Evolutionary conservation across 768 basidiomycete species (phyloP).

Genomic region (Serendipita vermifera): DNA sequence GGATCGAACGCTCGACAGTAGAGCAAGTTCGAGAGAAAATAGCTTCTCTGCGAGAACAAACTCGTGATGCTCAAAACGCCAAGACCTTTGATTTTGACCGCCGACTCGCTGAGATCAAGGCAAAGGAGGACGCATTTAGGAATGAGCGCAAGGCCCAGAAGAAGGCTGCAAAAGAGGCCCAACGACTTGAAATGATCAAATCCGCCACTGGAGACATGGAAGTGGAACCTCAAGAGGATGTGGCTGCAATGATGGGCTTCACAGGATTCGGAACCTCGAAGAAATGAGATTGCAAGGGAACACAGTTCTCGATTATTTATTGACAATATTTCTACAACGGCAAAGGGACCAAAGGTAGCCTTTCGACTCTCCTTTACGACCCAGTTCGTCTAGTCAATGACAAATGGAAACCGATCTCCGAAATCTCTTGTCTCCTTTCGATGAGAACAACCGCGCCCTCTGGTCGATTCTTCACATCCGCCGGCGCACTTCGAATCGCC

Average conservation of each 20-base stretch:
- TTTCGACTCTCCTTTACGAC: not conserved
- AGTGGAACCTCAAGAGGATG: slow-evolving; percentile 37
- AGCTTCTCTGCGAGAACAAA: slow-evolving; percentile 73
- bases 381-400: slow-evolving; percentile 44
- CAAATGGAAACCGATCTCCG: slow-evolving; percentile 62
- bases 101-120: slow-evolving; percentile 70
- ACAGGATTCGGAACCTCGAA: slow-evolving; percentile 80
- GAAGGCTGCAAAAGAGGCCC: slow-evolving; percentile 63
- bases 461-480: slow-evolving; percentile 41
- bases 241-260: slow-evolving; percentile 83
- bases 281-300: slow-evolving; percentile 34
- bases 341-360: not conserved
- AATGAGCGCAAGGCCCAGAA: slow-evolving; percentile 67
- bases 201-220: slow-evolving; percentile 20
- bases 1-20: slow-evolving; percentile 76
- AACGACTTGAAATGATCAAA: slow-evolving; percentile 51
- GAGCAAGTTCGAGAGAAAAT: slow-evolving; percentile 89
- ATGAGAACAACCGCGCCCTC: slow-evolving; percentile 42
- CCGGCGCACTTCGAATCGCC: slow-evolving; percentile 61
- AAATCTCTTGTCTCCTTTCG: slow-evolving; percentile 80
- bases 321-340: not conserved
- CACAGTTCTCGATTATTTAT: not conserved
- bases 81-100: slow-evolving; percentile 93
- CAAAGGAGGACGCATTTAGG: slow-evolving; percentile 51
- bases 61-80: slow-evolving; percentile 64